A percentile compares a stretch with the other conserved stretches of the same genome.
Conservation (phyloP, 1,139 yeast genomes). For the Candida pseudoviswanathii region DNA sequence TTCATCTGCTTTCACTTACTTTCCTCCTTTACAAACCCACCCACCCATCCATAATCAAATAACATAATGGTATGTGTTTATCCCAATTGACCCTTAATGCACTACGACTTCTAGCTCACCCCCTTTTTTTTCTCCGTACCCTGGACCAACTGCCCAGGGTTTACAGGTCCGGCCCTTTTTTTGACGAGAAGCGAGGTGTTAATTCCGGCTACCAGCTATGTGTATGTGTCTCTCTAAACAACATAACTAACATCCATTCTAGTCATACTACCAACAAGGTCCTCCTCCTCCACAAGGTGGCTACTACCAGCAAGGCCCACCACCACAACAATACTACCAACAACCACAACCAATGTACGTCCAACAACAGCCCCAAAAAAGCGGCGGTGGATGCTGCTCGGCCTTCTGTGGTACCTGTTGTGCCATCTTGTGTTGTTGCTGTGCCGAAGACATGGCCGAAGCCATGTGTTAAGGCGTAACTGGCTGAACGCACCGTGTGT, state of each 20-base stretch:
- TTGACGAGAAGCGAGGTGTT: no score
- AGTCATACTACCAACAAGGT: constrained; percentile 34
- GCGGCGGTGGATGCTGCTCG: constrained; percentile 38
- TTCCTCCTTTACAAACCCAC: no score
- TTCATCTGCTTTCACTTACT: background rate
- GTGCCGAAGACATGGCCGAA: constrained; percentile 33
- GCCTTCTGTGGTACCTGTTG: constrained; percentile 47
- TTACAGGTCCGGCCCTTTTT: background rate
- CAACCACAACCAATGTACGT: constrained; percentile 47
- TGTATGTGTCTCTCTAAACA: no score
- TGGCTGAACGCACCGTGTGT: background rate
- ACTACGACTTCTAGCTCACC: no score
- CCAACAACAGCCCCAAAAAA: constrained; percentile 38
- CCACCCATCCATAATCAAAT: background rate
- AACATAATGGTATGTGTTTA: background rate
- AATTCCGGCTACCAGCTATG: no score
- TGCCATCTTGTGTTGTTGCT: constrained; percentile 48
- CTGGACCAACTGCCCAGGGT: background rate
- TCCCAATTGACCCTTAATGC: background rate
- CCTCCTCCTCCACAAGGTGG: constrained; percentile 36
- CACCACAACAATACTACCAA: constrained; percentile 34
- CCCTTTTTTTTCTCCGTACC: background rate
- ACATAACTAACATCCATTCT: background rate
- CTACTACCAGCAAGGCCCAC: constrained; percentile 37
- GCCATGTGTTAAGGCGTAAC: constrained; percentile 10